Evolutionary conservation across 169 alveolate species (phyloP), one percentile per base, ranked within the genome.

Genomic region (Theileria orientalis): DNA sequence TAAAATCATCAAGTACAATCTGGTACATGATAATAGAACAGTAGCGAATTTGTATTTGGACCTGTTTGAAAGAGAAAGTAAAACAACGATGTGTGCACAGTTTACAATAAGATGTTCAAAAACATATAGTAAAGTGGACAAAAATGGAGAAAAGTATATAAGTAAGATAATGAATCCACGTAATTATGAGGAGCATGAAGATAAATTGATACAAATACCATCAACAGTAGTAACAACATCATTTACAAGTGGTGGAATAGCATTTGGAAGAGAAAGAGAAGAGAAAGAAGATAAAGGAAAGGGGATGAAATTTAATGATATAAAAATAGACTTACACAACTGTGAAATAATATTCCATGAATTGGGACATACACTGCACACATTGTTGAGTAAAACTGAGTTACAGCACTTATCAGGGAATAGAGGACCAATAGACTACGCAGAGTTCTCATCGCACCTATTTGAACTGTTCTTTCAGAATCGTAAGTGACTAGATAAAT

Each of bases 371-470:
- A 84, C 92, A 0, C 60, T 89, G 51, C 94, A 89, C 51, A 80
- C 92, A 35, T 77, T 89, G 19, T 49, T 74, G 46, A 89, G 94
- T 60, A 80, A 84, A 16, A 89, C 94, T 29, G 76, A 80, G 37
- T 74, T 77, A 59, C 94, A 89, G 72, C 94, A 89, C 63, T 60
- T 89, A 37, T 84, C 94, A 30, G 60, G 94, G 29, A 89, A 89
- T 76, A 69, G 94, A 51, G 90, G 94, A 30, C 89, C 91, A 7
- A 88, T 83, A 5, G 94, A 89, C 68, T 89, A 84, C 78, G 90
- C 94, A 11, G 94, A 89, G 52, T 85, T 89, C 68, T 75, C 94
- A 1, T 89, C 94, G 23, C 94, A 89, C 41, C 83, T 89, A 41
- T 89, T 89, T 68, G 94, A 89, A 59, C 32, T 72, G n/a, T 80